Conservation (phyloP, 139 green algal genomes). For the Nannochloris sp. region DNA sequence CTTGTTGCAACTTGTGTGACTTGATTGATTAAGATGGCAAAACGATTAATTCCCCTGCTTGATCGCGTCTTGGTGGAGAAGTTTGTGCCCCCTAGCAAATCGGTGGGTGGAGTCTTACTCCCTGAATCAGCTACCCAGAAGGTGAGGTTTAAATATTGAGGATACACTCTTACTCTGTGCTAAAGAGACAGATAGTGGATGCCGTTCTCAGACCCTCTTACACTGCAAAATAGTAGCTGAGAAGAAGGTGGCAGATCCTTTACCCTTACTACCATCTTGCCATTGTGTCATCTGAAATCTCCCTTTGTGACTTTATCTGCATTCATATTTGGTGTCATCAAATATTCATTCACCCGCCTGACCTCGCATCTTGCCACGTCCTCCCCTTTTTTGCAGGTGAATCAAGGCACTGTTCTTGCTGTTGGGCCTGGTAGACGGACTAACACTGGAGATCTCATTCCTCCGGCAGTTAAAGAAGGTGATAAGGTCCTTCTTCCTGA, state of each 20-base stretch:
- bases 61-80: slow-evolving; percentile 88
- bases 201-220: not conserved
- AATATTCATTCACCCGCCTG: not conserved
- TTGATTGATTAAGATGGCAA: slow-evolving; percentile 10
- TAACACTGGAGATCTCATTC: slow-evolving; percentile 37
- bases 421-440: slow-evolving; percentile 76
- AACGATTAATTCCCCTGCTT: slow-evolving; percentile 55
- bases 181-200: no score
- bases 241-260: not conserved
- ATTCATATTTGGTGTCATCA: not conserved
- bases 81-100: slow-evolving; percentile 69
- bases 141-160: slow-evolving; percentile 1
- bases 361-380: not conserved
- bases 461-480: slow-evolving; percentile 79
- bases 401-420: slow-evolving; percentile 85
- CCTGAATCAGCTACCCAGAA: slow-evolving; percentile 68
- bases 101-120: slow-evolving; percentile 82
- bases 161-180: no score
- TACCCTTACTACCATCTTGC: not conserved
- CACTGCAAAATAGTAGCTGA: not conserved
- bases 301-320: not conserved
- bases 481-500: slow-evolving; percentile 96
- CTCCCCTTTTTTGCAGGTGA: slow-evolving; percentile 64
- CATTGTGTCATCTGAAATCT: not conserved
- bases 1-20: no score